Evolutionary conservation across 2,329 filamentous ascomycete species (phyloP).

Genomic region (Didymella sp.): DNA sequence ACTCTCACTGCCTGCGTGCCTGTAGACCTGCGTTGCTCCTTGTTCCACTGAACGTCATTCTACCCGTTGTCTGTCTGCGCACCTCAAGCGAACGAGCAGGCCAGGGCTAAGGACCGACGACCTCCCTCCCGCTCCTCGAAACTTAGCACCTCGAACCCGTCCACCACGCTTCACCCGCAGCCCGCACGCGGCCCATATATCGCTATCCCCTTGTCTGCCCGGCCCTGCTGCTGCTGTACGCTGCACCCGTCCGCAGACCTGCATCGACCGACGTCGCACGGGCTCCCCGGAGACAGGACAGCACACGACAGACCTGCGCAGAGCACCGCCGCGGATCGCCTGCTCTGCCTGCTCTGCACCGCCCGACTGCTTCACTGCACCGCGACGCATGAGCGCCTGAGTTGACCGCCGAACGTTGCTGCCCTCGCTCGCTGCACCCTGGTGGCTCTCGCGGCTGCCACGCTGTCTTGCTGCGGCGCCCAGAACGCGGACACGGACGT

Average conservation of each 20-base stretch:
- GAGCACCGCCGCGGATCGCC: constrained; percentile 19
- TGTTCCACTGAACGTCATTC: constrained; percentile 14
- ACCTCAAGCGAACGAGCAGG: constrained; percentile 15
- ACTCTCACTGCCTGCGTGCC: not conserved
- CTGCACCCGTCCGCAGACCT: constrained; percentile 17
- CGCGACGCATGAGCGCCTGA: constrained; percentile 42
- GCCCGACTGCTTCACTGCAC: constrained; percentile 18
- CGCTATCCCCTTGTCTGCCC: constrained; percentile 18
- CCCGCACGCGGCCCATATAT: constrained; percentile 23
- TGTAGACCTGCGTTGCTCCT: not conserved
- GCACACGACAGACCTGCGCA: constrained; percentile 49
- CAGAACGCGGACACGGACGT: constrained; percentile 37
- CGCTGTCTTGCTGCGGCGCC: constrained; percentile 39
- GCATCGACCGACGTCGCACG: constrained; percentile 40
- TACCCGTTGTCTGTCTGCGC: constrained; percentile 4
- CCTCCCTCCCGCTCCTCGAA: constrained; percentile 33
- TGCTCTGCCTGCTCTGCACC: constrained; percentile 22
- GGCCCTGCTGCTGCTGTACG: constrained; percentile 27
- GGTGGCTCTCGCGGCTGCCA: constrained; percentile 32
- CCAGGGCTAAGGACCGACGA: constrained; percentile 33
- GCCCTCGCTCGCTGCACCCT: constrained; percentile 26
- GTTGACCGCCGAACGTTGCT: constrained; percentile 15
- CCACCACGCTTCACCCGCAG: constrained; percentile 33
- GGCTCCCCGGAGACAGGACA: constrained; percentile 36
- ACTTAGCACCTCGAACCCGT: constrained; percentile 29